Evolutionary conservation across 306 rosid genomes (phyloP).

Genomic region (Geum urbanum): DNA sequence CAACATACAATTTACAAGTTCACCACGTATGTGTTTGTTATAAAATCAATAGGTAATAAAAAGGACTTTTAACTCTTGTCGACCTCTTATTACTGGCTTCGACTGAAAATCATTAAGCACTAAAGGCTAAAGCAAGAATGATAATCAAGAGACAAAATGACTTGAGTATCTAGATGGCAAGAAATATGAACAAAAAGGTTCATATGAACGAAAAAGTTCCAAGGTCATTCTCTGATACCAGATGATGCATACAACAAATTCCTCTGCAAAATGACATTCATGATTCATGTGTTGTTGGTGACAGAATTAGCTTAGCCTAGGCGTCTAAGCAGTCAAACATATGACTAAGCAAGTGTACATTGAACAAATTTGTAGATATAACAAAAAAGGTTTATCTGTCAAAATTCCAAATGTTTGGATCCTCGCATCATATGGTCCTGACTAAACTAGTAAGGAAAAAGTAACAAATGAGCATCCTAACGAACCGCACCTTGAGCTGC

Average conservation of each 20-base stretch:
- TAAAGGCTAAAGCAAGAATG: not conserved
- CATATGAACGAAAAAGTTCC: too few relatives aligned
- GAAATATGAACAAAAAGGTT: not conserved
- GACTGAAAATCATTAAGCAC: too few relatives aligned
- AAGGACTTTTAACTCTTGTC: too few relatives aligned
- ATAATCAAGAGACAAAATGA: not conserved
- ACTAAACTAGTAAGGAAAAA: not conserved
- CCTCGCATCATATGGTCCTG: slow-evolving; percentile 6
- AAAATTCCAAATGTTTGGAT: slow-evolving; percentile 22
- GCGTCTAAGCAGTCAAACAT: not conserved
- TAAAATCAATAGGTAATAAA: too few relatives aligned
- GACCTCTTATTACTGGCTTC: too few relatives aligned
- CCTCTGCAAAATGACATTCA: not conserved
- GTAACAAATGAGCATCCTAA: slow-evolving; percentile 27
- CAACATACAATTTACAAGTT: too few relatives aligned
- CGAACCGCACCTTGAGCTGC: slow-evolving; percentile 70
- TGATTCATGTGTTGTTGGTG: not conserved
- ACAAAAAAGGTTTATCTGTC: not conserved
- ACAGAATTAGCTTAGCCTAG: not conserved
- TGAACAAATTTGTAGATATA: slow-evolving; percentile 6
- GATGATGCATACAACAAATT: not conserved
- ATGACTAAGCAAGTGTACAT: not conserved
- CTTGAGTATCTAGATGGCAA: not conserved
- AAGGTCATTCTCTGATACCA: not conserved
- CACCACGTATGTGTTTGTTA: too few relatives aligned